These are phyloP conservation scores for Solanum piurae DNA, from an alignment of 257 asterid species.

Conservation along the genomic window DNA sequence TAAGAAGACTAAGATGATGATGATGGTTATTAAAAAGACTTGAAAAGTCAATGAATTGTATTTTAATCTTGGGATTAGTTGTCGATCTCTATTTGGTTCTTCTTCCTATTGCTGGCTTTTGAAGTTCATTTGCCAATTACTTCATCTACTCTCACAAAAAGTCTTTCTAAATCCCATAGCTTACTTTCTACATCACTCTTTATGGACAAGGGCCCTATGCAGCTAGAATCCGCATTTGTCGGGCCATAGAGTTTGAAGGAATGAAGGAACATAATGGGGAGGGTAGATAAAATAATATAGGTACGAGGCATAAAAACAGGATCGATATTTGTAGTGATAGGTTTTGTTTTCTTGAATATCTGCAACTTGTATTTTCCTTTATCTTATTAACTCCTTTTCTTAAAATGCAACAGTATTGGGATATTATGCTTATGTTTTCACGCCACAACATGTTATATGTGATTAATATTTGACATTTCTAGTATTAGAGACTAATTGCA, in stretches of 20 bases:
- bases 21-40: too few relatives aligned
- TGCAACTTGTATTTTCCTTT: background rate
- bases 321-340: background rate
- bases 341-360: background rate
- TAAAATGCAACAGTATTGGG: background rate
- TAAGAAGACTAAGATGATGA: too few relatives aligned
- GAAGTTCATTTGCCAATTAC: too few relatives aligned
- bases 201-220: too few relatives aligned
- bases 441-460: background rate
- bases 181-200: too few relatives aligned
- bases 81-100: too few relatives aligned
- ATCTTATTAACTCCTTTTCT: background rate
- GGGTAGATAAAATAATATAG: background rate
- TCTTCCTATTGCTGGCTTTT: too few relatives aligned
- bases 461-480: background rate
- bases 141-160: too few relatives aligned
- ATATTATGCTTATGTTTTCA: background rate
- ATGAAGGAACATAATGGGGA: background rate
- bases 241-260: background rate
- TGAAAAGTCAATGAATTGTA: too few relatives aligned
- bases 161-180: too few relatives aligned
- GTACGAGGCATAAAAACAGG: background rate
- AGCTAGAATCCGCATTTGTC: too few relatives aligned
- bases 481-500: background rate
- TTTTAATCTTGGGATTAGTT: too few relatives aligned